Evolutionary conservation across 306 rosid species (phyloP).

Genomic region (Amphicarpaea edgeworthii): DNA sequence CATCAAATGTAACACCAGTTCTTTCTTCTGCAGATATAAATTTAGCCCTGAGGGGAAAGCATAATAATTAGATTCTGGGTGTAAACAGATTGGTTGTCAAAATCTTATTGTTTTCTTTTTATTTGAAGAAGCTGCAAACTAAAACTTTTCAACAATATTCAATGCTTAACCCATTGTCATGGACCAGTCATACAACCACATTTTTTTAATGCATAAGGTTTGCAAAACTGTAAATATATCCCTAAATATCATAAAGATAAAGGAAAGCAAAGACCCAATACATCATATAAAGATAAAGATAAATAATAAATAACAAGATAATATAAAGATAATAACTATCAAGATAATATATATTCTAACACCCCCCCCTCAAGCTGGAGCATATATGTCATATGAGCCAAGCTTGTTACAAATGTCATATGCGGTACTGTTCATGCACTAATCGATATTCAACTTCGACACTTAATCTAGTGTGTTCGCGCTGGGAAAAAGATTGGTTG

Average conservation of each 20-base stretch:
- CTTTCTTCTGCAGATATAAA: slow-evolving; percentile 97
- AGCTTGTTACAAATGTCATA: no score
- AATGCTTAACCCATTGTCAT: slow-evolving; percentile 38
- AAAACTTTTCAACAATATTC: slow-evolving; percentile 36
- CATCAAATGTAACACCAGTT: slow-evolving; percentile 93
- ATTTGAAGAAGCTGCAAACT: slow-evolving; percentile 28
- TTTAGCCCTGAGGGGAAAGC: slow-evolving; percentile 85
- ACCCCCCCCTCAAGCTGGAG: no score
- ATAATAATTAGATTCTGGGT: slow-evolving; percentile 53
- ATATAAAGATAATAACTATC: no score
- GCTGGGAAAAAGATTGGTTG: no score
- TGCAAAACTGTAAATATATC: slow-evolving; percentile 1
- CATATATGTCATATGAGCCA: no score
- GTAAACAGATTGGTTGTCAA: slow-evolving; percentile 7
- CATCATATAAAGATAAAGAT: no score
- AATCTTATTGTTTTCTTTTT: slow-evolving; percentile 34
- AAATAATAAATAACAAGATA: no score
- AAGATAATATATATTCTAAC: no score
- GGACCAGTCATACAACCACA: slow-evolving; percentile 38
- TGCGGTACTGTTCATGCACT: no score
- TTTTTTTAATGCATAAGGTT: slow-evolving; percentile 18
- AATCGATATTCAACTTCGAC: no score
- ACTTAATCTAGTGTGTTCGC: no score
- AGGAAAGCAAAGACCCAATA: background rate
- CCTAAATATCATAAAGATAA: slow-evolving; percentile 18